phyloP scores from a whole-genome alignment of 148 eudicot species.

The Persicaria maculosa region DNA sequence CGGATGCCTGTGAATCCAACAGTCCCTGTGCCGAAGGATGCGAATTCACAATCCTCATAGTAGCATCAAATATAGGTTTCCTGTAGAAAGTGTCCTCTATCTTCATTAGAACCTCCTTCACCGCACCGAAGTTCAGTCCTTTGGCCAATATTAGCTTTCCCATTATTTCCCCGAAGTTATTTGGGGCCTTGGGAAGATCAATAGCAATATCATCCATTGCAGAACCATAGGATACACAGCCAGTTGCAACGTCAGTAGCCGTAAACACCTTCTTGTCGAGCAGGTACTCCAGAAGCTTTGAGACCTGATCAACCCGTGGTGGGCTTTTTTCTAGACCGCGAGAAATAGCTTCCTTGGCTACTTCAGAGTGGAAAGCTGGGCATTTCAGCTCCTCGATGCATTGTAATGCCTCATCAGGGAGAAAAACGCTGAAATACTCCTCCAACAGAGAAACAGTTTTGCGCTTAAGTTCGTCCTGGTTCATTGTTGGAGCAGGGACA shows the following conservation, averaged over 20 bases:
- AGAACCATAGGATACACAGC: constrained; percentile 61
- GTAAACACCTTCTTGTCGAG: constrained; percentile 50
- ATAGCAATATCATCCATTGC: constrained; percentile 70
- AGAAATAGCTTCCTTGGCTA: constrained; percentile 71
- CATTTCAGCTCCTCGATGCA: constrained; percentile 72
- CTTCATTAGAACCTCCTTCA: constrained; percentile 49
- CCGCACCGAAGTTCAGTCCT: constrained; percentile 46
- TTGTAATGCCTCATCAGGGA: constrained; percentile 72
- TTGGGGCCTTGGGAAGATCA: constrained; percentile 90
- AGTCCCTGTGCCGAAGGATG: constrained; percentile 42
- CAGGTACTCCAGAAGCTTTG: constrained; percentile 62
- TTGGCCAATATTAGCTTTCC: constrained; percentile 54
- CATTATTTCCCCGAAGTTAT: constrained; percentile 70
- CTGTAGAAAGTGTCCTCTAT: constrained; percentile 53
- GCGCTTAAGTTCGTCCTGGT: constrained; percentile 17
- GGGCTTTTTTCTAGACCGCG: constrained; percentile 73
- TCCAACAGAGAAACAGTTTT: constrained; percentile 30
- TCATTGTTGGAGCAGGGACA: neutral
- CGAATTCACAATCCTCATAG: constrained; percentile 29
- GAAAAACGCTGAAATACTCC: constrained; percentile 60
- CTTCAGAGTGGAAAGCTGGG: constrained; percentile 57
- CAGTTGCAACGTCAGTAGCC: constrained; percentile 41
- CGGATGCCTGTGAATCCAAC: constrained; percentile 58
- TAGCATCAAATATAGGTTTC: constrained; percentile 51
- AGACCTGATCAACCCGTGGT: constrained; percentile 61